phyloP scores from a whole-genome alignment of 148 eudicot genomes.

The Pouteria glomerata region DNA sequence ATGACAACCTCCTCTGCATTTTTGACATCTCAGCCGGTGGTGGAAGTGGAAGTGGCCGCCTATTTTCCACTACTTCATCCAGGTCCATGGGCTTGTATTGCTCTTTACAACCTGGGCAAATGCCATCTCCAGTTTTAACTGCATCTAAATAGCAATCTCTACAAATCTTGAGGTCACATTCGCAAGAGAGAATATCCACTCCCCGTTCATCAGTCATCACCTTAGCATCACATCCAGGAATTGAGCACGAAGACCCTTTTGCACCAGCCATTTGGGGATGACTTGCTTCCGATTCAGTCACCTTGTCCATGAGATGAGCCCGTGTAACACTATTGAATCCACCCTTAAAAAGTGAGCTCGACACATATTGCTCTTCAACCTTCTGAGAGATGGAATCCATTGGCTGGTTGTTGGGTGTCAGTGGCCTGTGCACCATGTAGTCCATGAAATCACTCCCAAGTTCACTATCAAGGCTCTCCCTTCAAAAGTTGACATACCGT shows the following conservation, averaged over 20 bases:
- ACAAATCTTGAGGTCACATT: constrained; percentile 27
- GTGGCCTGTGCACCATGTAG: constrained; percentile 26
- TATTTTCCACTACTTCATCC: constrained; percentile 4
- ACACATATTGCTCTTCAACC: constrained; percentile 28
- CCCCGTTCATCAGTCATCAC: constrained; percentile 26
- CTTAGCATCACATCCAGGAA: constrained; percentile 26
- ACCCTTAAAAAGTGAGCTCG: constrained; percentile 26
- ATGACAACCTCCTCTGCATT: not conserved
- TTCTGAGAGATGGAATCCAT: constrained; percentile 19
- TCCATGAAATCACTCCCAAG: constrained; percentile 18
- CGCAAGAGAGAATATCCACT: constrained; percentile 21
- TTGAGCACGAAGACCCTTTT: constrained; percentile 24
- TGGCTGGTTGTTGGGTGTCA: constrained; percentile 26
- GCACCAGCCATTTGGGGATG: constrained; percentile 35
- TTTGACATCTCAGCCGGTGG: not conserved
- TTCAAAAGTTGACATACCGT: constrained; percentile 18
- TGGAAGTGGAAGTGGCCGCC: not conserved
- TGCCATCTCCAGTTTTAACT: constrained; percentile 16
- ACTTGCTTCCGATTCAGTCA: constrained; percentile 22
- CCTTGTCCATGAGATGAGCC: constrained; percentile 34
- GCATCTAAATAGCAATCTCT: constrained; percentile 29
- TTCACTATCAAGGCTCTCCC: constrained; percentile 26
- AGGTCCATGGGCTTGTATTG: constrained; percentile 22
- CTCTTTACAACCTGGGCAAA: constrained; percentile 26
- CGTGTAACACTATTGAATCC: constrained; percentile 24